Base-by-base conservation (phyloP, 1,284 basidiomycete genomes). In the Trametes polyzona region DNA sequence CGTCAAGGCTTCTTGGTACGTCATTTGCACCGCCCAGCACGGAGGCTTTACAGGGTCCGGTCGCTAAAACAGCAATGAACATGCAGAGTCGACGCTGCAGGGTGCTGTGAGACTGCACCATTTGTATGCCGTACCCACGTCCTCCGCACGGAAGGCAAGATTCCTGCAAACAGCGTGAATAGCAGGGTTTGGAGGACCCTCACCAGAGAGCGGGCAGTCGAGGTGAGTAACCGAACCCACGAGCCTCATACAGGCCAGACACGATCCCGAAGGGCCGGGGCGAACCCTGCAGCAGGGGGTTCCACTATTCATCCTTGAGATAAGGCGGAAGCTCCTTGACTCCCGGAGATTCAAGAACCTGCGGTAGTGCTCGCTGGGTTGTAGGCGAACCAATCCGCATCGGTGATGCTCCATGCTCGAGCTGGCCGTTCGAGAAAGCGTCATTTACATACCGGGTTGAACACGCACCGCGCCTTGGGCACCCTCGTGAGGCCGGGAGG, bases 1-100 rank as follows among this genome's bases (percentile, higher is more conserved):
- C 52, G 44, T 33, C 52, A 42, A n/a, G 37, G 30, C 46, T 48
- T 55, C 46, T 48, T 41, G 37, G 52, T 55, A 55, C 52, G 52
- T 55, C 52, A 55, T 55, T 32, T 39, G 36, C 17, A 39, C 52
- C 39, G 39, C 37, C 39, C 29, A 42, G 52, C 47, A 47, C 46
- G 36, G 27, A 37, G 12, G 37, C 44, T 47, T 6, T 54, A 48
- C 30, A 55, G 52, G 44, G 52, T 41, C 52, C 52, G 52, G 44
- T 41, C 29, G 46, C 52, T 39, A 40, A 48, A 42, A 27, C 21
- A 48, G 52, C 46, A 47, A 47, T 47, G 35, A n/a, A n/a, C n/a
- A n/a, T 37, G 43, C 30, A n/a, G 46, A 17, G n/a, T n/a, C n/a
- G n/a, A n/a, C n/a, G n/a, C 52, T 36, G 37, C 26, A 32, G 44